Evolutionary conservation across 441 rosid species (phyloP), one percentile per base, ranked within the genome.

Genomic region (Pelargonium citronellum): DNA sequence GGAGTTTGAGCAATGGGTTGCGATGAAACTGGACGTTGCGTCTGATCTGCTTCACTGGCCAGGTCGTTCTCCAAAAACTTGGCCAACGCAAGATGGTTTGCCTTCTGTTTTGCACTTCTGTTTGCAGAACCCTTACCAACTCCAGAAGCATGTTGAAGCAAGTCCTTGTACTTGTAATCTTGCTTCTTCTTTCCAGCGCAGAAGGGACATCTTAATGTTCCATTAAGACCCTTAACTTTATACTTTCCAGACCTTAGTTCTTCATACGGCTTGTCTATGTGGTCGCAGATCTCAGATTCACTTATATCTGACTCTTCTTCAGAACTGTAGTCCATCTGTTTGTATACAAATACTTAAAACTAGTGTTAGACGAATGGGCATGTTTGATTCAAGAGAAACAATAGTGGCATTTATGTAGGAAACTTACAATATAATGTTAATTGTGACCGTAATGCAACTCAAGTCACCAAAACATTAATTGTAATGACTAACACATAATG

Each of bases 181-280:
- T 86, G 97, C 77, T 91, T 91, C 86, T 91, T 93, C 86, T 91
- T 93, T 51, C 91, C 95, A 0, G 82, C 64, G 72, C 98, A 91
- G 71, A 85, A 93, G 13, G 97, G 96, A 77, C 97, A 91, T 75
- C 87, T 82, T 69, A 91, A 79, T 69, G 66, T 67, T 39, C 84
- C 92, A 74, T 82, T 89, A 27, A 80, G 5, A 15, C 30, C 83
- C 82, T 84, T 85, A 1, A 93, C 98, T 72, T 83, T 87, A 68
- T 68, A 78, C 13, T 75, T 71, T 5, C 91, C 92, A 15, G 79
- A 46, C 70, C 46, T 75, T 39, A 91, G 69, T 19, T 78, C 81
- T 47, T 80, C 78, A 73, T 91, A 91, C 0, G 95, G 91, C 70
- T 84, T 89, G 24, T 86, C 88, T 16, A 49, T 37, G 47, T 85